These are phyloP conservation scores for Kwoniella sp. DNA, from an alignment of 768 basidiomycete species.

Conservation along the genomic window DNA sequence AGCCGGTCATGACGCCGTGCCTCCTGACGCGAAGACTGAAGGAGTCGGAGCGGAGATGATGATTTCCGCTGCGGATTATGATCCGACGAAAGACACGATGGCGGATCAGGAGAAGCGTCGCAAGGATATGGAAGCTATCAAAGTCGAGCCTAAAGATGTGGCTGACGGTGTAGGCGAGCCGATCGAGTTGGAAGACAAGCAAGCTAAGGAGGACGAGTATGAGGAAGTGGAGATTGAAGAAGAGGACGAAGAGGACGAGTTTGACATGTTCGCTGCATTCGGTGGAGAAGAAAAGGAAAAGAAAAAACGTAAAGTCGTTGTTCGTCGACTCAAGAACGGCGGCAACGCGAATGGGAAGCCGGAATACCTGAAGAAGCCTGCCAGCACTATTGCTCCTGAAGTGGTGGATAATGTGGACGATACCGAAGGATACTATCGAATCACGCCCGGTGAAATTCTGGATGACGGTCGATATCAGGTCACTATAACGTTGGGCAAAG, in stretches of 20 bases:
- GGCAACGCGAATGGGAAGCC: constrained; percentile 50
- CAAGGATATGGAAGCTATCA: constrained; percentile 56
- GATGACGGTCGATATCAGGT: constrained; percentile 93
- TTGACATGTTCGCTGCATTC: constrained; percentile 84
- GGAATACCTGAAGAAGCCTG: constrained; percentile 25
- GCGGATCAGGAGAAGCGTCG: constrained; percentile 79
- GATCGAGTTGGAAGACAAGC: constrained; percentile 13
- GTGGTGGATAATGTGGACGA: constrained; percentile 85
- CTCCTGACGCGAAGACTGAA: constrained; percentile 56
- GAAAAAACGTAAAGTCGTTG: constrained; percentile 57
- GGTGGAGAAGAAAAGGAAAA: constrained; percentile 61
- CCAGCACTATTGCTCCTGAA: constrained; percentile 59
- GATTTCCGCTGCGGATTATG: constrained; percentile 89
- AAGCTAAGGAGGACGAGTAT: constrained; percentile 30
- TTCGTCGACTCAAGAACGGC: constrained; percentile 30
- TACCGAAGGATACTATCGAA: constrained; percentile 90
- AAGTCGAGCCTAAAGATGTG: constrained; percentile 30
- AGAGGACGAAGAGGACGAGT: constrained; percentile 59
- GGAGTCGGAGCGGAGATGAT: constrained; percentile 62
- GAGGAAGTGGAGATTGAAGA: constrained; percentile 44
- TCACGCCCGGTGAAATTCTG: constrained; percentile 90
- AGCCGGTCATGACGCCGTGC: constrained; percentile 53
- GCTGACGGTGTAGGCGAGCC: constrained; percentile 47
- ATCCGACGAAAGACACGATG: constrained; percentile 76
- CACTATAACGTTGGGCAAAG: constrained; percentile 91